A percentile compares a stretch with the other conserved stretches of the same genome.
Conservation (phyloP, 345 rosid genomes). For the Mallotus nudiflorus region DNA sequence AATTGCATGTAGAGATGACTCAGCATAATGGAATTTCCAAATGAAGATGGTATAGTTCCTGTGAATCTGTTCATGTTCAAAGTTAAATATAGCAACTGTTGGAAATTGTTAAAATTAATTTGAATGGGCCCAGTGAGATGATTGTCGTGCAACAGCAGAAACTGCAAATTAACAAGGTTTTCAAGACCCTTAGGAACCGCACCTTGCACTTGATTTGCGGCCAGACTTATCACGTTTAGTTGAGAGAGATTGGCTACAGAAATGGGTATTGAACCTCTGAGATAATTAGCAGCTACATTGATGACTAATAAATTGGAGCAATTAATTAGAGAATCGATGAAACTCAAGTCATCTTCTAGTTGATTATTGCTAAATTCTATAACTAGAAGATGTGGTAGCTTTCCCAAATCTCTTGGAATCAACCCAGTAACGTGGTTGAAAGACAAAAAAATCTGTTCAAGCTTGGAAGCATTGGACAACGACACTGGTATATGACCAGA, state of each 20-base stretch:
- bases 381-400: background rate
- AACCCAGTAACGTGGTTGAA: background rate
- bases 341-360: conserved; percentile 12
- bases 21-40: background rate
- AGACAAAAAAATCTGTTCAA: background rate
- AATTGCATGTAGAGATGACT: background rate
- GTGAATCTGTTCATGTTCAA: background rate
- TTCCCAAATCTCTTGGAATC: conserved; percentile 1
- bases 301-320: background rate
- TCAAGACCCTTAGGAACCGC: too few relatives aligned
- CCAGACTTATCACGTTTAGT: background rate
- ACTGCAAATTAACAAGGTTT: too few relatives aligned
- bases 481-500: conserved; percentile 8
- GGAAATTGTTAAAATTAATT: too few relatives aligned
- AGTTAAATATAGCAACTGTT: too few relatives aligned
- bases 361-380: background rate
- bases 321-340: conserved; percentile 13
- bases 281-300: background rate
- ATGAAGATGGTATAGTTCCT: conserved; percentile 13
- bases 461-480: conserved; percentile 11
- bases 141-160: too few relatives aligned
- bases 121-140: too few relatives aligned
- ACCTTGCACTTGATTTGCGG: too few relatives aligned
- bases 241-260: conserved; percentile 26
- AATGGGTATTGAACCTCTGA: conserved; percentile 5